Conservation (phyloP, 768 basidiomycete genomes). For the Rhizopogon vinicolor region DNA sequence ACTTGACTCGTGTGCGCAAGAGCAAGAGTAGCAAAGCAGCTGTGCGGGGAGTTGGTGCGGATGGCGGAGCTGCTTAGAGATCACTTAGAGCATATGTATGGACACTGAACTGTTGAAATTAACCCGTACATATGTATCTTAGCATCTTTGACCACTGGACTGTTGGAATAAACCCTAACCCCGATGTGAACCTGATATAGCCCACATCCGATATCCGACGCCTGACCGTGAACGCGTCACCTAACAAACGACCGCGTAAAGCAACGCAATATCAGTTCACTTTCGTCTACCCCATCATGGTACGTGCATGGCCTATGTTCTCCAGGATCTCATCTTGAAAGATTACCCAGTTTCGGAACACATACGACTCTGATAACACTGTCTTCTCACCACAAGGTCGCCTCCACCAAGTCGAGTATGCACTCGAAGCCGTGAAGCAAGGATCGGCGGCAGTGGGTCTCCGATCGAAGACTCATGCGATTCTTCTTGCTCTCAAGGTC, state of each 20-base stretch:
- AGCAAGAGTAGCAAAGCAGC: slow-evolving; percentile 31
- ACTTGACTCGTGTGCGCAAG: slow-evolving; percentile 23
- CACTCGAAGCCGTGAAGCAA: slow-evolving; percentile 98
- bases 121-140: no score
- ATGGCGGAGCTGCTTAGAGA: slow-evolving; percentile 1
- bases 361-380: slow-evolving; percentile 98
- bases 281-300: slow-evolving; percentile 22
- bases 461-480: slow-evolving; percentile 90
- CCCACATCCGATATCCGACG: slow-evolving; percentile 8
- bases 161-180: neutral
- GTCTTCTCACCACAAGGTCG: slow-evolving; percentile 96
- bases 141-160: no score
- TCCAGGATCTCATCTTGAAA: slow-evolving; percentile 4
- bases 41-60: slow-evolving; percentile 25
- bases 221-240: slow-evolving; percentile 28
- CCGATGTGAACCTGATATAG: neutral
- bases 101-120: no score
- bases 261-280: slow-evolving; percentile 7
- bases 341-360: slow-evolving; percentile 74
- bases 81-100: no score
- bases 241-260: slow-evolving; percentile 6
- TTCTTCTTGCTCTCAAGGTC: slow-evolving; percentile 91
- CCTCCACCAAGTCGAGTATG: slow-evolving; percentile 97
- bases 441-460: slow-evolving; percentile 98
- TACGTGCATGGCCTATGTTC: slow-evolving; percentile 12